Evolutionary conservation across 2,329 filamentous ascomycete genomes (phyloP).

Genomic region (Mollisiaceae sp.): DNA sequence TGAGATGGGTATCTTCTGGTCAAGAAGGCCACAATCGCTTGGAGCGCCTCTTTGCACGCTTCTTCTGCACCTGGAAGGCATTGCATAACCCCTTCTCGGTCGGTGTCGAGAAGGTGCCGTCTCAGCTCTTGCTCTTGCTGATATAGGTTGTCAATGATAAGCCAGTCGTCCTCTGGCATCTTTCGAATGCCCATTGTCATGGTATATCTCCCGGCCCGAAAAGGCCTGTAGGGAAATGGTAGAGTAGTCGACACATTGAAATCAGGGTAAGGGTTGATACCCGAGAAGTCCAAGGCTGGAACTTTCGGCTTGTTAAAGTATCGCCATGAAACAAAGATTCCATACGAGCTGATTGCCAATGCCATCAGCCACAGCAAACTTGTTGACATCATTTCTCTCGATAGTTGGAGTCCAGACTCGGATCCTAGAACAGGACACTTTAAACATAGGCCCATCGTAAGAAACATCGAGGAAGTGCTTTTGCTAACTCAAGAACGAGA

Average conservation of each 20-base stretch:
- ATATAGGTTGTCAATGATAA: conserved; percentile 50
- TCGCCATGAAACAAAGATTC: conserved; percentile 8
- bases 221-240: conserved; percentile 32
- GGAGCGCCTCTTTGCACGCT: conserved; percentile 52
- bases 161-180: conserved; percentile 37
- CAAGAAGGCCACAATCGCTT: conserved; percentile 51
- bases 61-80: conserved; percentile 48
- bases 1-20: conserved; percentile 47
- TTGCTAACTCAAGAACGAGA: neutral
- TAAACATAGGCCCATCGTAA: neutral
- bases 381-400: neutral
- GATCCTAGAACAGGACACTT: neutral
- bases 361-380: neutral
- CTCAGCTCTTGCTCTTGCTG: conserved; percentile 49
- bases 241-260: conserved; percentile 25
- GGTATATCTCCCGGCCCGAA: conserved; percentile 36
- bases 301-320: conserved; percentile 19
- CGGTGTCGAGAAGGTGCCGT: conserved; percentile 46
- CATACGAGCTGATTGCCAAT: conserved; percentile 8
- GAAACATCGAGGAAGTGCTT: neutral
- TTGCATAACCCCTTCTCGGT: conserved; percentile 49
- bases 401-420: neutral
- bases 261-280: conserved; percentile 14
- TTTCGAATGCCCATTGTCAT: conserved; percentile 39
- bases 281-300: conserved; percentile 19